phyloP scores from a whole-genome alignment of 495 filamentous ascomycete species.

The Trichocladium uniseriatum region DNA sequence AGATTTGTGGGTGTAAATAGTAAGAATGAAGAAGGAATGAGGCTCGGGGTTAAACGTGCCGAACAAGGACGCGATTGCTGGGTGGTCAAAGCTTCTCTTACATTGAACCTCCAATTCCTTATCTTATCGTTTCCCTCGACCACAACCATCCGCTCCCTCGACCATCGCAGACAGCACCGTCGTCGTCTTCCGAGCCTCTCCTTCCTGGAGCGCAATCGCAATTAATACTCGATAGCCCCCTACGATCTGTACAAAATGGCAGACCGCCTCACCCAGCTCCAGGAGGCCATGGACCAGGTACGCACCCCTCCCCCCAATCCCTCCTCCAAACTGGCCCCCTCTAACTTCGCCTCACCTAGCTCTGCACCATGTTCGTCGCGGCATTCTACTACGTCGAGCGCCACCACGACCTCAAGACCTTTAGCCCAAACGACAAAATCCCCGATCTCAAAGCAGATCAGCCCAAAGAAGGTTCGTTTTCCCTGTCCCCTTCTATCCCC shows the following conservation, averaged over 20 bases:
- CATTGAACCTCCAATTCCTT: too few species aligned
- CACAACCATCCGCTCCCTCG: not conserved
- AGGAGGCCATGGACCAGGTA: slow-evolving; percentile 89
- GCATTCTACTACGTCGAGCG: slow-evolving; percentile 71
- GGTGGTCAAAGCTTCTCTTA: too few species aligned
- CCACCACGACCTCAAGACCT: slow-evolving; percentile 66
- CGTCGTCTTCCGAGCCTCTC: not conserved
- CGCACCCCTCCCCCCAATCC: slow-evolving; percentile 7
- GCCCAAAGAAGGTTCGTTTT: slow-evolving; percentile 31
- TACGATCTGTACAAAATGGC: slow-evolving; percentile 49
- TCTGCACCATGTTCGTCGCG: slow-evolving; percentile 83
- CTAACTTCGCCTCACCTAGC: slow-evolving; percentile 38
- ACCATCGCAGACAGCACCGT: too few species aligned
- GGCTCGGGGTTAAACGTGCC: not conserved
- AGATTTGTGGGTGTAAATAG: not conserved
- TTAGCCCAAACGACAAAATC: slow-evolving; percentile 50
- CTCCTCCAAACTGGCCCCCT: too few species aligned
- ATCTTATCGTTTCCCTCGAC: not conserved
- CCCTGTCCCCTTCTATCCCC: not conserved
- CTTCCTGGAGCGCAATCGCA: too few species aligned
- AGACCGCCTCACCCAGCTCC: slow-evolving; percentile 85
- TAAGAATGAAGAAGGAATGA: not conserved
- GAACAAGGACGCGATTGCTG: not conserved
- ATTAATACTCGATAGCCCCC: too few species aligned
- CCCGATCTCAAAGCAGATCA: slow-evolving; percentile 46